Base-by-base conservation (phyloP, 2,329 filamentous ascomycete species). In the Leptographium lundbergii region DNA sequence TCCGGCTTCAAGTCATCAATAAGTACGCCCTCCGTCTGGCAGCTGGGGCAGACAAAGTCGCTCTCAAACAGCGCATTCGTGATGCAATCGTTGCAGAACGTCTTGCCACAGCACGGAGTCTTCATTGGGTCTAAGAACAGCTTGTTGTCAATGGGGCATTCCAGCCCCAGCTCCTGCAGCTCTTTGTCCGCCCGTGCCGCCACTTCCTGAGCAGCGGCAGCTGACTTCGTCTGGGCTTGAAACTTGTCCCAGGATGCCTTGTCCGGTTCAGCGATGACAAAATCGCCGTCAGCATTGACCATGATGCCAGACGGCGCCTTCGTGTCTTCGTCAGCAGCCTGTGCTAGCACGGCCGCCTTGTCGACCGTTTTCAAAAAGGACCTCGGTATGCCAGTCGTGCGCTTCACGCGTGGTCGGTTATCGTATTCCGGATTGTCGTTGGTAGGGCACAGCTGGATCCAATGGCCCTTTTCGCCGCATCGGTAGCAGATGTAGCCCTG, bases 41-140 rank as follows among this genome's bases (percentile, higher is more conserved):
- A 99, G 66, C 86, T 86, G 64, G 94, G 94, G 74, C 94, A 99
- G 73, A 91, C 80, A 75, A 99, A 91, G 81, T 99, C 94, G 82
- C 88, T 94, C 79, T 97, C 91, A 75, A 96, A 92, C 74, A 99
- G 86, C 75, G 91, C 89, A 82, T 96, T 96, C 72, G 94, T 95
- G 76, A 99, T 96, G 87, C 94, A 99, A 73, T 96, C 91, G 83
- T 94, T 94, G 81, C 94, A 99, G 80, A 95, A 99, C 71, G 91
- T 96, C 82, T 88, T 95, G 77, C 88, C 84, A 80, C 94, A 99
- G 82, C 94, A 99, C 66, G 94, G 92, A 70, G 94, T 97, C 83
- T 96, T 95, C 81, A 95, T 94, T 81, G 94, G 92, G 73, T 96
- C 90, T 85, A 95, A 86, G 77, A 97, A 96, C 82, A 96, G 87